phyloP scores from a whole-genome alignment of 805 yeast species.

The Huiozyma naganishii region DNA sequence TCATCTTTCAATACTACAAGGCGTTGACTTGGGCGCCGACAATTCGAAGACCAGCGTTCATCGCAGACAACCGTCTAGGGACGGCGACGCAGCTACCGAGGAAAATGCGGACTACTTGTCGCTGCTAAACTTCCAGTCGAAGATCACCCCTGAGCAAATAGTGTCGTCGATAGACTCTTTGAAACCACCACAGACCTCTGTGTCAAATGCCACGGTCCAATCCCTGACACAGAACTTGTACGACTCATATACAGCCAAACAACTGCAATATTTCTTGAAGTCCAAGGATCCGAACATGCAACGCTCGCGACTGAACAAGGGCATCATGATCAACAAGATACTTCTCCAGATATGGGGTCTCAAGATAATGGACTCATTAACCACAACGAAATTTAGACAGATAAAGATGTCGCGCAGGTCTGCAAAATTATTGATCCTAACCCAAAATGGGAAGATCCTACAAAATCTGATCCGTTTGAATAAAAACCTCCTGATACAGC shows the following conservation, averaged over 20 bases:
- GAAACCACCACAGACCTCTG: constrained; percentile 12
- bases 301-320: constrained; percentile 3
- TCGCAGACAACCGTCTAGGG: background rate
- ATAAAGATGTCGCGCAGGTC: constrained; percentile 3
- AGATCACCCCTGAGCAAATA: constrained; percentile 18
- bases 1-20: constrained; percentile 18
- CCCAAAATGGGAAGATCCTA: constrained; percentile 26
- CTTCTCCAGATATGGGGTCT: constrained; percentile 16
- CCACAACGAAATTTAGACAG: background rate
- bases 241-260: constrained; percentile 20
- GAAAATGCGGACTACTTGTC: background rate
- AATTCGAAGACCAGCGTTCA: background rate
- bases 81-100: background rate
- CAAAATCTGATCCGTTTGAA: constrained; percentile 24
- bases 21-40: constrained; percentile 13
- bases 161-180: constrained; percentile 20
- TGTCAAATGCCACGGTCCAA: constrained; percentile 15
- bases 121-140: constrained; percentile 14
- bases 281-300: constrained; percentile 2
- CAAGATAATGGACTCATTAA: background rate
- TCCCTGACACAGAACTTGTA: constrained; percentile 14
- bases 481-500: constrained; percentile 3
- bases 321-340: constrained; percentile 8
- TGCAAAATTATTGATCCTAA: constrained; percentile 15
- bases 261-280: constrained; percentile 16